Evolutionary conservation across 345 rosid species (phyloP), one percentile per base, ranked within the genome.

Genomic region (Citrus unshiu): DNA sequence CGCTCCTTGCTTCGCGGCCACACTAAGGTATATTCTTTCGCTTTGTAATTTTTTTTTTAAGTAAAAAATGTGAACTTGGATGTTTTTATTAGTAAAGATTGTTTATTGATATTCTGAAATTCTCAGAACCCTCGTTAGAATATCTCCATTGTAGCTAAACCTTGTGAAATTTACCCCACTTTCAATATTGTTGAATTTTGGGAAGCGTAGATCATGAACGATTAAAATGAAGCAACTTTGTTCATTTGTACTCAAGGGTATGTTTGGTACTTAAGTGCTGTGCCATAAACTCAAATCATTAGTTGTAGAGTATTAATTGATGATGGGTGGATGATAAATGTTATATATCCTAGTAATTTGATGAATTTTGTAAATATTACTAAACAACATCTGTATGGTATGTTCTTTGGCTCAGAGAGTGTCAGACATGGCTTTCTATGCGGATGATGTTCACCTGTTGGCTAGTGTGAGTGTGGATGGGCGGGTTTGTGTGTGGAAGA

Each of bases 371-470:
- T 18, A 37, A 21, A 22, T 19, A 24, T n/a, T 19, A 65, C 21
- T 9, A 19, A 34, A 65, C 37, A 7, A 0, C n/a, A 35, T 34
- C 12, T 34, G 69, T 79, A 3, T 80, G 61, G 64, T 57, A 18
- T 66, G 49, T 63, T 74, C 40, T 84, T 60, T 51, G 27, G 21
- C 68, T 70, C 90, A 96, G 99, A 89, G 91, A 80, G 92, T 94
- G 66, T 86, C 95, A 22, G 99, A 96, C 76, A 94, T 96, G 98
- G 93, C 89, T 64, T 96, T 96, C 88, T 96, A 91, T 68, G 97
- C 95, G 5, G 93, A 91, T 83, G 92, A 94, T 90, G 98, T 93
- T 85, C 93, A 96, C 85, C 90, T 94, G 73, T 84, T 96, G 84
- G 99, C 98, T 74, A 94, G 97, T 79, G 92, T 90, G 39, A 89